Evolutionary conservation across 1,284 basidiomycete species (phyloP).

Genomic region (Fomitopsis pinicola): DNA sequence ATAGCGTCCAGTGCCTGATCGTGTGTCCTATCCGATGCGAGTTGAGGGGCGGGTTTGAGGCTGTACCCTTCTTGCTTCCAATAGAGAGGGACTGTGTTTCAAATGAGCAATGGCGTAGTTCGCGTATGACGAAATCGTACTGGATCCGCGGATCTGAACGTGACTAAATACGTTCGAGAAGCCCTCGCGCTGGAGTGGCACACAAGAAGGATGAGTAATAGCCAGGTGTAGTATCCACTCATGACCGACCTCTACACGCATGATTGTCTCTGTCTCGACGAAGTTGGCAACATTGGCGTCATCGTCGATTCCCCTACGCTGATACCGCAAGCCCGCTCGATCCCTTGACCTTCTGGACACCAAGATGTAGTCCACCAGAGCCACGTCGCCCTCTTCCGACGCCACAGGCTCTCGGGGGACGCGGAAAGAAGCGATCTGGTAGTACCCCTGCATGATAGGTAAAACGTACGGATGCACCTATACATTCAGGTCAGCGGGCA

Average conservation of each 20-base stretch:
- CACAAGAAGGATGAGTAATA: background rate
- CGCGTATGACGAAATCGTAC: conserved; percentile 36
- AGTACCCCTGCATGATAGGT: conserved; percentile 89
- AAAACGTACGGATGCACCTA: conserved; percentile 80
- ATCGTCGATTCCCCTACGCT: conserved; percentile 89
- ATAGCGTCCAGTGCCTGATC: conserved; percentile 72
- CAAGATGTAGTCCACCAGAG: conserved; percentile 60
- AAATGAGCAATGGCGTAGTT: conserved; percentile 4
- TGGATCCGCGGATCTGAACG: conserved; percentile 87
- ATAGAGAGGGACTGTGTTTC: conserved; percentile 70
- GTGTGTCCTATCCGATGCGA: conserved; percentile 70
- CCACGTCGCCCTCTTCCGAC: conserved; percentile 38
- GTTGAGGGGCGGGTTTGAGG: conserved; percentile 83
- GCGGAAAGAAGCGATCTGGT: conserved; percentile 63
- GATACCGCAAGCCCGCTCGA: conserved; percentile 93
- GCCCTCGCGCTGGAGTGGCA: conserved; percentile 53
- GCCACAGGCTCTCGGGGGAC: conserved; percentile 53
- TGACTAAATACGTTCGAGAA: conserved; percentile 80
- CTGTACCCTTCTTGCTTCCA: conserved; percentile 85
- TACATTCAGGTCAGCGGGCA: background rate
- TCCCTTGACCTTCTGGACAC: conserved; percentile 88
- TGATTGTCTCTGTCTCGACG: conserved; percentile 90
- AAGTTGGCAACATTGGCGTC: conserved; percentile 86
- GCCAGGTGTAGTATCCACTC: too few species aligned
- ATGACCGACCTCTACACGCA: conserved; percentile 64